These are phyloP conservation scores for Backusella morwellensis DNA, from an alignment of 192 early-diverging fungal species.

Conservation along the genomic window DNA sequence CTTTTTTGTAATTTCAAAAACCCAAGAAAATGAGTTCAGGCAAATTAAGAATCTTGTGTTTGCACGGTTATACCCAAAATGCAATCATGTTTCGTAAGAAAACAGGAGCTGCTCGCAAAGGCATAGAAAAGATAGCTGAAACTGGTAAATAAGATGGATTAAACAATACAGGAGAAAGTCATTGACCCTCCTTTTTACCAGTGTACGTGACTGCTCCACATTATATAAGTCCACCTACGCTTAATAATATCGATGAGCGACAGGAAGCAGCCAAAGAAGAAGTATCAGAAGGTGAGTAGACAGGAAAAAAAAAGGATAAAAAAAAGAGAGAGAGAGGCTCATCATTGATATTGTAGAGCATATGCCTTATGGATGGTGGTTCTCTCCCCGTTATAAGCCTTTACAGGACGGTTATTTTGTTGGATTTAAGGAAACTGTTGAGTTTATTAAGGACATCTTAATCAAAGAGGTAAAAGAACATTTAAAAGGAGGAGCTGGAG, in stretches of 20 bases:
- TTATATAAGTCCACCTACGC: constrained; percentile 35
- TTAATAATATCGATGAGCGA: constrained; percentile 37
- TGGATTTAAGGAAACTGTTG: constrained; percentile 43
- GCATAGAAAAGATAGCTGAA: constrained; percentile 44
- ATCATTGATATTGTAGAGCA: not conserved
- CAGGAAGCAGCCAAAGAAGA: constrained; percentile 23
- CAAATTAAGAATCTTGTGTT: constrained; percentile 44
- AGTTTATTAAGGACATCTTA: constrained; percentile 34
- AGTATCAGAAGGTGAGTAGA: constrained; percentile 27
- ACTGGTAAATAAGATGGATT: constrained; percentile 30
- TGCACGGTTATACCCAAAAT: constrained; percentile 53
- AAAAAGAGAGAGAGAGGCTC: not conserved
- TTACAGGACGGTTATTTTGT: constrained; percentile 23
- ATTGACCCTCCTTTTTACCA: not conserved
- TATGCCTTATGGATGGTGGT: constrained; percentile 18
- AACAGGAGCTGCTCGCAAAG: constrained; percentile 40
- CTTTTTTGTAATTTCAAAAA: not conserved
- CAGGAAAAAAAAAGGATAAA: no score
- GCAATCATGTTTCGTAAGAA: constrained; percentile 45
- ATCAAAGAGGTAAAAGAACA: constrained; percentile 35
- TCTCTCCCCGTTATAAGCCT: constrained; percentile 6
- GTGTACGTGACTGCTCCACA: constrained; percentile 50
- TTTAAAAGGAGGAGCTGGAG: not conserved
- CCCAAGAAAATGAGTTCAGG: not conserved
- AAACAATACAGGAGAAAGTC: not conserved